phyloP scores from a whole-genome alignment of 441 rosid species.

The Adansonia gregorii region DNA sequence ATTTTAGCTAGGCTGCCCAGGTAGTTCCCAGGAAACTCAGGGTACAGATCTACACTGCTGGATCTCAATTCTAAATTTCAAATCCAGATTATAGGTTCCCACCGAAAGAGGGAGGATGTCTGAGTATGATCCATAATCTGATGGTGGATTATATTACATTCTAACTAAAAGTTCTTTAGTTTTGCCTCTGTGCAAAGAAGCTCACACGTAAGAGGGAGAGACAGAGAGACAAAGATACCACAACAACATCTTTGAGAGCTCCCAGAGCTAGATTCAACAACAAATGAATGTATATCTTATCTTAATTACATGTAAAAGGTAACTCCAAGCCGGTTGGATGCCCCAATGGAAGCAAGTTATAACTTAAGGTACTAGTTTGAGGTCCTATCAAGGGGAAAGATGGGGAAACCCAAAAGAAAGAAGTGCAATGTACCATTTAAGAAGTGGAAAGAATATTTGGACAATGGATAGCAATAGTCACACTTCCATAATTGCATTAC shows the following conservation, averaged over 20 bases:
- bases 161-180: conserved; percentile 8
- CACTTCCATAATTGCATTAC: background rate
- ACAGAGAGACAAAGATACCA: background rate
- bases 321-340: background rate
- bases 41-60: background rate
- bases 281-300: background rate
- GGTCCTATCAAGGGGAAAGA: conserved; percentile 1
- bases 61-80: background rate
- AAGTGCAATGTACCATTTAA: background rate
- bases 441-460: background rate
- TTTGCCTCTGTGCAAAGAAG: background rate
- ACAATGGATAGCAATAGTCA: conserved; percentile 15
- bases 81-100: background rate
- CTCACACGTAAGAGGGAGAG: no score
- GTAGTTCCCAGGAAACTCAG: conserved; percentile 16
- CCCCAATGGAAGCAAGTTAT: background rate
- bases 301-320: background rate
- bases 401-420: background rate
- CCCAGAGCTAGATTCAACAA: conserved; percentile 17
- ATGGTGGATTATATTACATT: background rate
- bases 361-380: background rate
- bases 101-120: background rate
- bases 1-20: background rate
- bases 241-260: background rate
- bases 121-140: background rate